Percentiles rank a stretch among this genome's conserved stretches.
Evolutionary conservation across 2,329 filamentous ascomycete species (phyloP).

Genomic region (Tolypocladium sp.): DNA sequence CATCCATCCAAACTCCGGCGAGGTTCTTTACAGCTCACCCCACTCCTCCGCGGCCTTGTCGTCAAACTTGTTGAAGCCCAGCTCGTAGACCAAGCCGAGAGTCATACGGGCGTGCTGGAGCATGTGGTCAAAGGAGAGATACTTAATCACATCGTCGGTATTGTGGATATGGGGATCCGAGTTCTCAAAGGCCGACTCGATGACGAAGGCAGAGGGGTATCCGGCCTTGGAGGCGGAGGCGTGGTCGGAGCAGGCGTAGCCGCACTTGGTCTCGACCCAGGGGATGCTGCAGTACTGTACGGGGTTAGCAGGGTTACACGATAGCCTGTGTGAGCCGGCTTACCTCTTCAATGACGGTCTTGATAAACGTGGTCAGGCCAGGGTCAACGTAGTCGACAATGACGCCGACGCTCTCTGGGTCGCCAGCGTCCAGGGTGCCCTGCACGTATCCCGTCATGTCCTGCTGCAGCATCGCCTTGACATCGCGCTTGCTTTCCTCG

Average conservation of each 20-base stretch:
- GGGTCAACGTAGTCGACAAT: conserved; percentile 87
- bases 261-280: conserved; percentile 79
- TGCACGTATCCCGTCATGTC: conserved; percentile 93
- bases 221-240: conserved; percentile 65
- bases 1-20: not conserved
- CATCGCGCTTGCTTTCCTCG: conserved; percentile 58
- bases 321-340: not conserved
- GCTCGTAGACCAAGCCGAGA: conserved; percentile 73
- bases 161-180: conserved; percentile 62
- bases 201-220: conserved; percentile 68
- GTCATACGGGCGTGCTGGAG: conserved; percentile 82
- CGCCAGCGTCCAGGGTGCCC: conserved; percentile 71
- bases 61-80: conserved; percentile 66
- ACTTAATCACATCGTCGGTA: conserved; percentile 61
- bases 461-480: conserved; percentile 97
- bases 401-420: conserved; percentile 79
- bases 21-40: not conserved
- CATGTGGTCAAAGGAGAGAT: conserved; percentile 81
- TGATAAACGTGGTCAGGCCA: conserved; percentile 80
- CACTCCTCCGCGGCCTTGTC: conserved; percentile 11
- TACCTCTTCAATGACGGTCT: conserved; percentile 63
- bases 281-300: conserved; percentile 78
- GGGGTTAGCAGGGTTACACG: not conserved
- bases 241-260: conserved; percentile 75
- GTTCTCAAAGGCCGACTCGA: conserved; percentile 61